Evolutionary conservation across 148 eudicot species (phyloP), one percentile per base, ranked within the genome.

Genomic region (Chenopodium album): DNA sequence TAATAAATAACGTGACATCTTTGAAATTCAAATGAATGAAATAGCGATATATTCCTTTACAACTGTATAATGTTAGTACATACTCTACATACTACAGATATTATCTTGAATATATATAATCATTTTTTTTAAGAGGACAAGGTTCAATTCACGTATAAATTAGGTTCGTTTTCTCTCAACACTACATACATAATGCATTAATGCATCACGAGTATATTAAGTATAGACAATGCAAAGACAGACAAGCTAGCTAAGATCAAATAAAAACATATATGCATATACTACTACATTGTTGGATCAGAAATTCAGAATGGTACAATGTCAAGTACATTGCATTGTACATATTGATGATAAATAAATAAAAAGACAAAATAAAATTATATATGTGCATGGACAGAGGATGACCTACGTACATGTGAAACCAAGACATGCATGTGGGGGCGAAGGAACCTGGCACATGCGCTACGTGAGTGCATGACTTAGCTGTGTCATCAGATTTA

Each of bases 391-490:
- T 80, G 83, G 86, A 89, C 85, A 85, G 83, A 70, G 84, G 82
- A 79, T 71, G 86, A 77, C 84, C 85, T 76, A 87, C 85, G 85
- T 91, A 88, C 97, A 93, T 90, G 92, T 90, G 95, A 85, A 75
- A 80, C 65, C 67, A 83, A 66, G 87, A 90, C 88, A 87, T 88
- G 97, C 85, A 87, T 85, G 85, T 86, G 87, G 82, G 83, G 54
- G 47, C 72, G 70, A 52, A 74, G 78, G 85, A 79, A 80, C 87
- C 82, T 83, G 67, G 75, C 89, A 87, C 87, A 87, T 87, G 89
- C 81, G 41, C 79, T 87, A 84, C 87, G 91, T 85, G 94, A 86
- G 71, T 87, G 81, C 87, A 85, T 88, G 72, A 76, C 90, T 83
- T 83, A 34, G 67, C 81, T 81, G 66, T 77, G 11, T 85, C 44